A percentile compares a stretch with the other conserved stretches of the same genome.
These are phyloP conservation scores for Phalaenopsis equestris DNA, from an alignment of 106 monocot genomes.

Conservation along the genomic window DNA sequence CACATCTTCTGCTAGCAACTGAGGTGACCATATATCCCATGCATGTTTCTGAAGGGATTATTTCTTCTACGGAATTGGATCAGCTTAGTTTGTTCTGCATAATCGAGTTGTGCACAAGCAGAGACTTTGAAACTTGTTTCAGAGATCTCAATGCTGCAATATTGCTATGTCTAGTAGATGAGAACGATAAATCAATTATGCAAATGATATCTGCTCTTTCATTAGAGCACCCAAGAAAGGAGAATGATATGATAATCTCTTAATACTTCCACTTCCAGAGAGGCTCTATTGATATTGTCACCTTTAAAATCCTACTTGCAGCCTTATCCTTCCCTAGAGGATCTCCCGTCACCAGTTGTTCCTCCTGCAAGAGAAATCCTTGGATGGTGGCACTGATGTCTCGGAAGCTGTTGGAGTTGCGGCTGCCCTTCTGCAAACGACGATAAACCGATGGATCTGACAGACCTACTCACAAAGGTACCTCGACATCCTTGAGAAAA, in stretches of 20 bases:
- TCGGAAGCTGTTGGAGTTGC: no score
- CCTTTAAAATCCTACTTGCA: conserved; percentile 34
- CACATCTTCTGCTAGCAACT: conserved; percentile 35
- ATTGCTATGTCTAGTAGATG: conserved; percentile 60
- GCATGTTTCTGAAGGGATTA: conserved; percentile 18
- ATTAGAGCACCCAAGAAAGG: not conserved
- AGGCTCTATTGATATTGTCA: conserved; percentile 56
- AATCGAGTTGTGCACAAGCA: conserved; percentile 63
- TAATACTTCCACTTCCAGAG: conserved; percentile 55
- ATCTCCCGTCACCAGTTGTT: no score
- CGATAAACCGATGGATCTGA: no score
- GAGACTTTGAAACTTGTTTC: conserved; percentile 63
- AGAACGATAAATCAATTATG: conserved; percentile 47
- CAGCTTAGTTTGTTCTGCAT: conserved; percentile 45
- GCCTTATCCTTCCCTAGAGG: no score
- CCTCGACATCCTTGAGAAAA: no score
- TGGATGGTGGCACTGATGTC: no score
- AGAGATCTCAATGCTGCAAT: conserved; percentile 56
- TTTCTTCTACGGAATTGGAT: conserved; percentile 35
- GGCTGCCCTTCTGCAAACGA: no score
- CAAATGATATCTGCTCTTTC: conserved; percentile 60
- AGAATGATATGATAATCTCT: conserved; percentile 2
- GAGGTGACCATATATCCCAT: conserved; percentile 28
- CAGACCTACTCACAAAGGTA: no score
- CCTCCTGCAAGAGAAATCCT: no score